Base-by-base conservation (phyloP, 2,329 filamentous ascomycete genomes). In the Aspergillus udagawae region DNA sequence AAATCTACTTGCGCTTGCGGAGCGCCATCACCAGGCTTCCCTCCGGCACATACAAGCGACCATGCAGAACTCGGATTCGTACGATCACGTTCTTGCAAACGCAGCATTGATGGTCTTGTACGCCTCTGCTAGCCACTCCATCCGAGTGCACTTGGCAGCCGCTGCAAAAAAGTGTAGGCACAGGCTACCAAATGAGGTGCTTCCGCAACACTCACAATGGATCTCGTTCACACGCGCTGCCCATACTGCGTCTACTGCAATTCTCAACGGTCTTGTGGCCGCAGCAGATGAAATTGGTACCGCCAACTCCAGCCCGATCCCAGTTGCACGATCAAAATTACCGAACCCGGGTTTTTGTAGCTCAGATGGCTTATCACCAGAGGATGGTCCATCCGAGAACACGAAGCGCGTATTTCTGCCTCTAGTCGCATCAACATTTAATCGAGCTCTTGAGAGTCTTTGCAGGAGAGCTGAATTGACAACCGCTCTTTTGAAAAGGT, bases 51-150 rank as follows among this genome's bases (percentile, higher is more conserved):
- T 76, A 0, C 75, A 75, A 49, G 69, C 63, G 0, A 64, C 68
- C 0, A 70, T 78, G 32, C 62, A 63, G 3, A 62, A 66, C 1
- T 56, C 63, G 3, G 64, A 69, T 12, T 63, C 68, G 1, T 77
- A 75, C 51, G 72, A 76, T 52, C 56, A 66, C 51, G 58, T 76
- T 1, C 66, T 76, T 7, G 71, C 74, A 9, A 77, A 77, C 52
- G 74, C 75, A 0, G 71, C 76, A 0, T 58, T 79, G 9, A 79
- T 79, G 76, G 74, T 75, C 3, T 66, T 79, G 25, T 78, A 77
- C 20, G 73, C 69, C 0, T 75, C 71, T 0, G 73, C 70, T 0
- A 77, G 69, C 41, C 76, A 79, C 41, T 67, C 62, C 12, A 62
- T 73, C 8, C 70, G 76, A 1, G 72, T 78, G 2, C 66, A 67